Conservation (phyloP, 306 rosid genomes). For the Vigna trinervia region DNA sequence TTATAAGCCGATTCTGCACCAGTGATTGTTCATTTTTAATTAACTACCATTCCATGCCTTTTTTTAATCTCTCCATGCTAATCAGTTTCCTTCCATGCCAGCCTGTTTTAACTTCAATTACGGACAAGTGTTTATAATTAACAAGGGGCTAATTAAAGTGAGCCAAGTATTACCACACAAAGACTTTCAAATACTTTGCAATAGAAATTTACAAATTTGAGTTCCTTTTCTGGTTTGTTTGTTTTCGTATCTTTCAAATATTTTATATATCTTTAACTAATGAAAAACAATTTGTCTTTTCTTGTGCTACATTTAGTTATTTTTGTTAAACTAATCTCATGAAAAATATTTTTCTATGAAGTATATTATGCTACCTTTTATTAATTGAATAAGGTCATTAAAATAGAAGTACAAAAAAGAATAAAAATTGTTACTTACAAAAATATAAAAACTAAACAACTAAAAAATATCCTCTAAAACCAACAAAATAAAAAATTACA, state of each 20-base stretch:
- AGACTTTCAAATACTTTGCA: constrained; percentile 6
- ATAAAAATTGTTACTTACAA: no score
- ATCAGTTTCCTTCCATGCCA: constrained; percentile 45
- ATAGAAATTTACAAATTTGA: constrained; percentile 5
- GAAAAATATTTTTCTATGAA: no score
- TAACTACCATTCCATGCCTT: constrained; percentile 28
- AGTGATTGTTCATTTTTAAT: constrained; percentile 31
- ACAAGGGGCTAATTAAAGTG: constrained; percentile 26
- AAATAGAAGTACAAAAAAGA: no score
- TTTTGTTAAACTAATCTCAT: neutral
- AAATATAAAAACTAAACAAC: no score
- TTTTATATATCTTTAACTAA: constrained; percentile 21
- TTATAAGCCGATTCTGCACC: no score
- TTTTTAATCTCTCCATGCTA: constrained; percentile 32
- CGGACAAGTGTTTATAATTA: constrained; percentile 39
- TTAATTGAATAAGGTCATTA: no score
- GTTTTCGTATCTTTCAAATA: neutral
- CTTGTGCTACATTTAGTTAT: constrained; percentile 15
- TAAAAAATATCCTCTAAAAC: no score
- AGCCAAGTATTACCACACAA: constrained; percentile 19
- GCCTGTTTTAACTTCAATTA: constrained; percentile 46
- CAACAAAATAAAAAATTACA: no score
- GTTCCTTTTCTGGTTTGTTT: neutral
- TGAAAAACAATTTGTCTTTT: constrained; percentile 11
- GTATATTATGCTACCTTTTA: no score